phyloP scores from a whole-genome alignment of 495 filamentous ascomycete genomes.

The Neurospora intermedia region DNA sequence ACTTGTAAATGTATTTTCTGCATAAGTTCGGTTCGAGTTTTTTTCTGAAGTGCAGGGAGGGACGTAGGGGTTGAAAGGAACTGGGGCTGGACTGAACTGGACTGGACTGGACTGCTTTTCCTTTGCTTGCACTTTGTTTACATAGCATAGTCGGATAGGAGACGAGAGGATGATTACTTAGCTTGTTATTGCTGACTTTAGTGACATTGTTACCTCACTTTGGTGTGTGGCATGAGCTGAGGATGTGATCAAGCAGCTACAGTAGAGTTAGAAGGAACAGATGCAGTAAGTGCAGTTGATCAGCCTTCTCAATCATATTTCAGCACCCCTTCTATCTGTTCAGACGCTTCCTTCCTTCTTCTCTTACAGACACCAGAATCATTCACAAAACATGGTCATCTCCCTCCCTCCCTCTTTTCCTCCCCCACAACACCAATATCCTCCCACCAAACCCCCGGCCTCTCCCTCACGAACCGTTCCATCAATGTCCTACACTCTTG shows the following conservation, averaged over 20 bases:
- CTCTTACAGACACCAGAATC: neutral
- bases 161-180: neutral
- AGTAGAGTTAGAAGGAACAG: neutral
- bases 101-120: neutral
- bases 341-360: neutral
- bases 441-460: conserved; percentile 63
- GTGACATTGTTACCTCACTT: neutral
- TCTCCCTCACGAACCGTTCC: conserved; percentile 64
- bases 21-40: neutral
- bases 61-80: neutral
- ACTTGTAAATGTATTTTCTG: neutral
- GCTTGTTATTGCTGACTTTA: neutral
- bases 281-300: neutral
- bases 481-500: conserved; percentile 62
- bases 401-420: neutral
- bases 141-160: neutral
- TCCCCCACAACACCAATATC: neutral
- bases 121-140: neutral
- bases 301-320: neutral
- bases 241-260: neutral
- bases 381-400: neutral
- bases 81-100: neutral
- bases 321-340: neutral
- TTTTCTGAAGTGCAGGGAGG: neutral
- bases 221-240: neutral